Evolutionary conservation across 1,139 yeast species (phyloP).

Genomic region (Nakaseomyces nivariensis): DNA sequence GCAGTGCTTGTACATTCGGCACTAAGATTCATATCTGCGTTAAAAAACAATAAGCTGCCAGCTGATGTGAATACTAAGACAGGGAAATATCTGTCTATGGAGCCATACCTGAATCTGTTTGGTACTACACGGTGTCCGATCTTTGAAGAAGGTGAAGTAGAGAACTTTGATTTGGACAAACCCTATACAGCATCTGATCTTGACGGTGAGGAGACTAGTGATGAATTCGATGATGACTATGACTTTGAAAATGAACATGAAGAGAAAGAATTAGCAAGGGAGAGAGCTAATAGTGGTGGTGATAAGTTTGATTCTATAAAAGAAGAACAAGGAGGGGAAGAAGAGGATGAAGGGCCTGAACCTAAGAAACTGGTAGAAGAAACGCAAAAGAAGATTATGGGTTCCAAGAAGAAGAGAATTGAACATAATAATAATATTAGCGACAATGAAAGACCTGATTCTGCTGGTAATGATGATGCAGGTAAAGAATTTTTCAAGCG

Average conservation of each 20-base stretch:
- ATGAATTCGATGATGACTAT: constrained; percentile 6
- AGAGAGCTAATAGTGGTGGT: neutral
- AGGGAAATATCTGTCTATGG: constrained; percentile 51
- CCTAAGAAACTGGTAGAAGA: neutral
- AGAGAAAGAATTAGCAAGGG: neutral
- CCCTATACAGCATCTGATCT: constrained; percentile 24
- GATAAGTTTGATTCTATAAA: neutral
- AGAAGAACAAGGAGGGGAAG: neutral
- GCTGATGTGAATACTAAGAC: constrained; percentile 46
- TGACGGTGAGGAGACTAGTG: constrained; percentile 11
- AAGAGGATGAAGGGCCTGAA: constrained; percentile 1
- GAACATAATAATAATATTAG: neutral
- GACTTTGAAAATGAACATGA: neutral
- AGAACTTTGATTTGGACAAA: constrained; percentile 23
- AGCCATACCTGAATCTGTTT: constrained; percentile 53
- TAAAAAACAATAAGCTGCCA: constrained; percentile 43
- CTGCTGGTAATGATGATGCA: neutral
- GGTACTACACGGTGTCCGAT: constrained; percentile 60
- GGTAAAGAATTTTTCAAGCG: constrained; percentile 13
- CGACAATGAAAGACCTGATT: neutral
- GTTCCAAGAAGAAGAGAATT: neutral
- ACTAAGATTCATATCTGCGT: constrained; percentile 51
- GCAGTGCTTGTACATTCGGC: constrained; percentile 58
- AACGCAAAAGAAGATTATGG: neutral
- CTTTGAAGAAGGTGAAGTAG: constrained; percentile 24